phyloP scores from a whole-genome alignment of 139 green algal species.

The Limnomonas spitsbergensis region DNA sequence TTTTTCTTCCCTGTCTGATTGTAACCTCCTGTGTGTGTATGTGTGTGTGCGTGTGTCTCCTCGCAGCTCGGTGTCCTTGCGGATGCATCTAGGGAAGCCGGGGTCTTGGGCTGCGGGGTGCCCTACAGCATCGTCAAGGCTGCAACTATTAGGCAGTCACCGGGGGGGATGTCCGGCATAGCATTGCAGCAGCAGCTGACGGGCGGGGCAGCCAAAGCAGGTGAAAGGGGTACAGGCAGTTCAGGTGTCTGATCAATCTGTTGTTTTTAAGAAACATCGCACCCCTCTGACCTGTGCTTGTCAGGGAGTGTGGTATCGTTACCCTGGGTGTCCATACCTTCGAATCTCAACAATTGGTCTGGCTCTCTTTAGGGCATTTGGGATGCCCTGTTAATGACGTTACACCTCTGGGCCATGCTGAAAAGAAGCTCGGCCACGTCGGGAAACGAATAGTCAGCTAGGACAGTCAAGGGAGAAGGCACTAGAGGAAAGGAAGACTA shows the following conservation, averaged over 20 bases:
- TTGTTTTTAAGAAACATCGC: no score
- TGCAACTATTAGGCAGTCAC: not conserved
- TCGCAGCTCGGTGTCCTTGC: slow-evolving; percentile 8
- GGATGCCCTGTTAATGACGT: not conserved
- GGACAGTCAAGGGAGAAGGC: no score
- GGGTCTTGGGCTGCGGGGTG: not conserved
- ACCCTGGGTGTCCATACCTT: not conserved
- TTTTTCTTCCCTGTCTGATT: not conserved
- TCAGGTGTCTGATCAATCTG: no score
- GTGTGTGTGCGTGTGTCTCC: no score
- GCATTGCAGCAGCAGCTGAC: not conserved
- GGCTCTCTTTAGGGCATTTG: not conserved
- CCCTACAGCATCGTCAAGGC: slow-evolving; percentile 30
- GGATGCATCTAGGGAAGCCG: slow-evolving; percentile 11
- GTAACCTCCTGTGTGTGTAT: no score
- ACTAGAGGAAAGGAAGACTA: no score
- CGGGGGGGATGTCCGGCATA: not conserved
- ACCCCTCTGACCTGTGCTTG: not conserved
- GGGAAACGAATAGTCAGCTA: no score
- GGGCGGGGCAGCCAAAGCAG: not conserved
- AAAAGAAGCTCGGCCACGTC: no score
- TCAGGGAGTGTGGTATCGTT: not conserved
- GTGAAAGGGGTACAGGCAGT: no score
- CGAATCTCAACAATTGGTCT: no score
- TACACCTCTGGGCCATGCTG: no score